Conservation (phyloP, 257 asterid genomes). For the Ehretia macrophylla region DNA sequence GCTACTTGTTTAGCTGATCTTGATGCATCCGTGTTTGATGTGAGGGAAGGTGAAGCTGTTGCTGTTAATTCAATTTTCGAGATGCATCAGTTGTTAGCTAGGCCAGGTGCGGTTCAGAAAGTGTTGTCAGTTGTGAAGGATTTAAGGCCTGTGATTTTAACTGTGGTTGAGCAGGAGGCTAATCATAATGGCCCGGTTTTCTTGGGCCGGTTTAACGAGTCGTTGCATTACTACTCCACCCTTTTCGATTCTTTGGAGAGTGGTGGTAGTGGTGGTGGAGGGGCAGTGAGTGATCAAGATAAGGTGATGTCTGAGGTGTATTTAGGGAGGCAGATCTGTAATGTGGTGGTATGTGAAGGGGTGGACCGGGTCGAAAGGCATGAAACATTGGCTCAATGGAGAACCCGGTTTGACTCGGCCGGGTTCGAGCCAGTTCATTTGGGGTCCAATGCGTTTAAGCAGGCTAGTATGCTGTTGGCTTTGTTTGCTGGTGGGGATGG, state of each 20-base stretch:
- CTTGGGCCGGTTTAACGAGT: conserved; percentile 81
- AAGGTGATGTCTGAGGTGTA: conserved; percentile 87
- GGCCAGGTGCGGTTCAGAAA: conserved; percentile 58
- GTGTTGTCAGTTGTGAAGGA: conserved; percentile 52
- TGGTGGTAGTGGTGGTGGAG: conserved; percentile 28
- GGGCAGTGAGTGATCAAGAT: conserved; percentile 51
- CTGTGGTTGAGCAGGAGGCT: conserved; percentile 91
- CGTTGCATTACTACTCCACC: conserved; percentile 79
- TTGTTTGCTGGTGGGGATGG: conserved; percentile 87
- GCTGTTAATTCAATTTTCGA: conserved; percentile 87
- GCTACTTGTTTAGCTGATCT: conserved; percentile 74
- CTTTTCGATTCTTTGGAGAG: conserved; percentile 83
- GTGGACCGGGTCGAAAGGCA: conserved; percentile 88
- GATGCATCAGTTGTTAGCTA: conserved; percentile 62
- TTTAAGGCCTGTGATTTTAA: conserved; percentile 61
- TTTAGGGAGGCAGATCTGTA: conserved; percentile 79
- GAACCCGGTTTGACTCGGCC: conserved; percentile 43
- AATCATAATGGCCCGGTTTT: conserved; percentile 66
- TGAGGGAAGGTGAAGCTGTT: conserved; percentile 60
- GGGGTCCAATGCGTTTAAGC: conserved; percentile 82
- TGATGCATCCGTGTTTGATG: conserved; percentile 62
- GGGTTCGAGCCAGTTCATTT: conserved; percentile 64
- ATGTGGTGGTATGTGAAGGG: conserved; percentile 87
- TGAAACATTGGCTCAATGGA: conserved; percentile 74
- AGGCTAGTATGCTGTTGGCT: conserved; percentile 75